Percentiles rank a stretch among this genome's conserved stretches.
phyloP scores from a whole-genome alignment of 2,329 filamentous ascomycete genomes.

The Cadophora malorum region DNA sequence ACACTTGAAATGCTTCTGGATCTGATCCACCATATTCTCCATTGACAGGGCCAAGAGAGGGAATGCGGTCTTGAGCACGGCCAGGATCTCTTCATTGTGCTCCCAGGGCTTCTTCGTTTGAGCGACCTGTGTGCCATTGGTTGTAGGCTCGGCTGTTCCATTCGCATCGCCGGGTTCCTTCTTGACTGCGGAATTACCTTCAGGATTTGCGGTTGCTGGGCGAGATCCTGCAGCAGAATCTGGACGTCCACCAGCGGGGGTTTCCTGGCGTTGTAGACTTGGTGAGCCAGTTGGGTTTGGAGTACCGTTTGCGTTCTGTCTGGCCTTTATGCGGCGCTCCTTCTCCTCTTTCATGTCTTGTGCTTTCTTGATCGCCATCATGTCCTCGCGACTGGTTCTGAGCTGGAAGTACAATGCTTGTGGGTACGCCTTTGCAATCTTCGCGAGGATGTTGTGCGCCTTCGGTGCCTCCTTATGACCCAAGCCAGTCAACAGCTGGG shows the following conservation, averaged over 20 bases:
- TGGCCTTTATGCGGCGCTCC: slow-evolving; percentile 46
- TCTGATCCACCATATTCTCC: slow-evolving; percentile 99
- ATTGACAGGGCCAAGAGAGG: slow-evolving; percentile 94
- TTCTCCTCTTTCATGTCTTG: slow-evolving; percentile 76
- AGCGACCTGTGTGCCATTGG: slow-evolving; percentile 50
- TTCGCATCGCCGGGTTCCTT: slow-evolving; percentile 40
- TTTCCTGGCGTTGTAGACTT: slow-evolving; percentile 39
- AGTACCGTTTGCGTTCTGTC: slow-evolving; percentile 46
- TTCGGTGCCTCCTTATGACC: slow-evolving; percentile 90
- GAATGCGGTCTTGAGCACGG: slow-evolving; percentile 95
- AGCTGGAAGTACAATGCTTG: slow-evolving; percentile 97
- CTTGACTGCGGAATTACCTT: slow-evolving; percentile 44
- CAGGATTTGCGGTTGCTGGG: slow-evolving; percentile 52
- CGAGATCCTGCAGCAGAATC: slow-evolving; percentile 44
- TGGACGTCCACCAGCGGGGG: slow-evolving; percentile 33
- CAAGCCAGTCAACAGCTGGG: slow-evolving; percentile 89
- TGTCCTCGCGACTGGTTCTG: slow-evolving; percentile 91
- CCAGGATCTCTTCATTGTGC: slow-evolving; percentile 93
- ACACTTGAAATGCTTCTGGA: slow-evolving; percentile 99
- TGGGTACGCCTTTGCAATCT: slow-evolving; percentile 94
- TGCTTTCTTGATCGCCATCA: slow-evolving; percentile 88
- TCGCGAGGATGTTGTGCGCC: slow-evolving; percentile 84
- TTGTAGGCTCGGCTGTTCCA: slow-evolving; percentile 47
- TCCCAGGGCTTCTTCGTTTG: slow-evolving; percentile 81
- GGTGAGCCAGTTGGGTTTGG: slow-evolving; percentile 45